phyloP scores from a whole-genome alignment of 306 rosid species.

The Astragalus membranaceus region DNA sequence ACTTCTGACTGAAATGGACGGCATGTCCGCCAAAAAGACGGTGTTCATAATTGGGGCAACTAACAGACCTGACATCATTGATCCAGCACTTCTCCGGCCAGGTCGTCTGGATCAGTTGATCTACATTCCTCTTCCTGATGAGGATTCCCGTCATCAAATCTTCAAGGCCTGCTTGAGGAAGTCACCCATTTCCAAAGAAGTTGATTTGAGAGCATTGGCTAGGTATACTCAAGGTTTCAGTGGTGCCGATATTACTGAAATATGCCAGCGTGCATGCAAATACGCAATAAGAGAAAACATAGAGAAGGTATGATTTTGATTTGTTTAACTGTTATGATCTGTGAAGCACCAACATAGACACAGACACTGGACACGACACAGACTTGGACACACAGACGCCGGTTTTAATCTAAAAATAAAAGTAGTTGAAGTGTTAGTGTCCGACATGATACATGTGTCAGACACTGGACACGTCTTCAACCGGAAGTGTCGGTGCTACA shows the following conservation, averaged over 20 bases:
- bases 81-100: constrained; percentile 52
- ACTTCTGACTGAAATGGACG: constrained; percentile 57
- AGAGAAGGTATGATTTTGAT: constrained; percentile 33
- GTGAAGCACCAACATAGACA: too few species aligned
- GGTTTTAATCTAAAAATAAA: too few species aligned
- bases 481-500: too few species aligned
- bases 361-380: too few species aligned
- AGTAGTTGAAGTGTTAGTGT: too few species aligned
- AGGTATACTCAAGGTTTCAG: constrained; percentile 51
- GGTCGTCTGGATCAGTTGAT: constrained; percentile 57
- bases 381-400: too few species aligned
- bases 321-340: background rate
- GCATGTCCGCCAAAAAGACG: constrained; percentile 50
- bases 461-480: too few species aligned
- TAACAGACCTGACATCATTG: constrained; percentile 53
- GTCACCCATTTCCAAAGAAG: constrained; percentile 48
- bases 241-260: constrained; percentile 58
- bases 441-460: too few species aligned
- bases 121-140: constrained; percentile 60
- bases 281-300: constrained; percentile 60
- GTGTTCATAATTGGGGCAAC: constrained; percentile 59
- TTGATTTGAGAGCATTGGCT: constrained; percentile 46
- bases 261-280: constrained; percentile 55
- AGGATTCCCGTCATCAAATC: constrained; percentile 46
- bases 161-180: constrained; percentile 56